Percentiles rank a stretch among this genome's conserved stretches.
phyloP scores from a whole-genome alignment of 1,284 basidiomycete species.

The Rhodotorula mucilaginosa region DNA sequence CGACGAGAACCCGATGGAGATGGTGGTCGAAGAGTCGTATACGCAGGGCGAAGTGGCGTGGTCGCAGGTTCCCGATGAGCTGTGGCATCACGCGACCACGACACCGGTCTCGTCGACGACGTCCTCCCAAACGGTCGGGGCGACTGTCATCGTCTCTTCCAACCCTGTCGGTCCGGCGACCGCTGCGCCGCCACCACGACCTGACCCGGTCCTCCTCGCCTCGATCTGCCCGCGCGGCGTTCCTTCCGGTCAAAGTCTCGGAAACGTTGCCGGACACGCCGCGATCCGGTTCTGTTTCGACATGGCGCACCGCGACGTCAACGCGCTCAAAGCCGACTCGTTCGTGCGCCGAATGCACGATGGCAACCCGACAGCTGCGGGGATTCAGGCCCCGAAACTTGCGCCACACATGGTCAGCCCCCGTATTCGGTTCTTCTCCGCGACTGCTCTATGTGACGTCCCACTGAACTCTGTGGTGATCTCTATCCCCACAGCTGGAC shows the following conservation, averaged over 20 bases:
- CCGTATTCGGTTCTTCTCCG: rapidly evolving
- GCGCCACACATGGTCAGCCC: conserved; percentile 26
- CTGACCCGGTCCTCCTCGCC: too few relatives aligned
- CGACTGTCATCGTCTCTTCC: not conserved
- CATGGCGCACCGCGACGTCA: conserved; percentile 27
- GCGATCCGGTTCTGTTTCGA: conserved; percentile 18
- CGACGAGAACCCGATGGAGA: not conserved
- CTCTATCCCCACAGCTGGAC: conserved; percentile 18
- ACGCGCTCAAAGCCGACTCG: conserved; percentile 26
- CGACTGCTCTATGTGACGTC: too few relatives aligned
- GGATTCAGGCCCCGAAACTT: conserved; percentile 26
- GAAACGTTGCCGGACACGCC: not conserved
- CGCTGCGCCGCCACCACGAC: not conserved
- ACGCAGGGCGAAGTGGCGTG: conserved; percentile 11
- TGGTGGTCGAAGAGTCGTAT: conserved; percentile 8
- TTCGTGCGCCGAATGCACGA: conserved; percentile 18
- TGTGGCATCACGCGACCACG: not conserved
- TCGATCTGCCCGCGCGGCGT: not conserved
- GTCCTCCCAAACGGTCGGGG: conserved; percentile 7
- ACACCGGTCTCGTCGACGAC: not conserved
- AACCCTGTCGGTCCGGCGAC: not conserved
- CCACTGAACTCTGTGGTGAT: not conserved
- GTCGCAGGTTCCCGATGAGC: conserved; percentile 10
- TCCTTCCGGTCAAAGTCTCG: not conserved
- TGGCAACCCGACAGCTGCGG: not conserved